A percentile compares a stretch with the other conserved stretches of the same genome.
Evolutionary conservation across 1,284 basidiomycete genomes (phyloP).

Genomic region (Trichosporon asahii): DNA sequence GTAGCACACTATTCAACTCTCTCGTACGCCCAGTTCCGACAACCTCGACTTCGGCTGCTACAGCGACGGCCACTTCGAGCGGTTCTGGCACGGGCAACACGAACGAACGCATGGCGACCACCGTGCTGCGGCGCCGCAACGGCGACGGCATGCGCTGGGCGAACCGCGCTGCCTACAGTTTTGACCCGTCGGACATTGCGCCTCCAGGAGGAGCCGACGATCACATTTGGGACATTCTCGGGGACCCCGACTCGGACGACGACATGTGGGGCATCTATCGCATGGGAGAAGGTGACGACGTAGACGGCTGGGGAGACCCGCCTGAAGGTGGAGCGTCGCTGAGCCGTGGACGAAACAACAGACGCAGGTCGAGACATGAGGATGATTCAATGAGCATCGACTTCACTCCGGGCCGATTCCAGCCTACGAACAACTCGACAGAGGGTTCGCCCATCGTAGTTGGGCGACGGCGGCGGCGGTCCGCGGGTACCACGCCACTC

Average conservation of each 20-base stretch:
- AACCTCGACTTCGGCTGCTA: not conserved
- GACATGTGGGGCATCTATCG: conserved; percentile 22
- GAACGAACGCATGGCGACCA: conserved; percentile 21
- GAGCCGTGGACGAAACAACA: conserved; percentile 22
- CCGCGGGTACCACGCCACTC: not conserved
- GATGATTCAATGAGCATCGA: conserved; percentile 9
- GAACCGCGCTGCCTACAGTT: conserved; percentile 12
- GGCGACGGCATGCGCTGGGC: conserved; percentile 2
- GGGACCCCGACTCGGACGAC: conserved; percentile 70
- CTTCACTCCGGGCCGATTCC: not conserved
- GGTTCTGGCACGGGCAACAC: not conserved
- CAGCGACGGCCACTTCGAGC: not conserved
- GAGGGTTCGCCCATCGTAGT: conserved; percentile 9
- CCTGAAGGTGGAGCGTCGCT: conserved; percentile 21
- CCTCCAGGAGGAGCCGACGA: conserved; percentile 19
- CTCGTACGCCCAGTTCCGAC: not conserved
- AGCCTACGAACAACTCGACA: conserved; percentile 10
- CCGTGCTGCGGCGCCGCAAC: conserved; percentile 15
- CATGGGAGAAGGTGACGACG: conserved; percentile 11
- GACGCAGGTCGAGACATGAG: conserved; percentile 19
- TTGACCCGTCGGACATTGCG: conserved; percentile 21
- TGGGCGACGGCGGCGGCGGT: conserved; percentile 10
- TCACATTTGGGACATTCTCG: conserved; percentile 61
- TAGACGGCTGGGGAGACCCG: conserved; percentile 20
- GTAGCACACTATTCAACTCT: not conserved